Evolutionary conservation across 208 protist genomes (phyloP).

Genomic region (Leishmania arabica): DNA sequence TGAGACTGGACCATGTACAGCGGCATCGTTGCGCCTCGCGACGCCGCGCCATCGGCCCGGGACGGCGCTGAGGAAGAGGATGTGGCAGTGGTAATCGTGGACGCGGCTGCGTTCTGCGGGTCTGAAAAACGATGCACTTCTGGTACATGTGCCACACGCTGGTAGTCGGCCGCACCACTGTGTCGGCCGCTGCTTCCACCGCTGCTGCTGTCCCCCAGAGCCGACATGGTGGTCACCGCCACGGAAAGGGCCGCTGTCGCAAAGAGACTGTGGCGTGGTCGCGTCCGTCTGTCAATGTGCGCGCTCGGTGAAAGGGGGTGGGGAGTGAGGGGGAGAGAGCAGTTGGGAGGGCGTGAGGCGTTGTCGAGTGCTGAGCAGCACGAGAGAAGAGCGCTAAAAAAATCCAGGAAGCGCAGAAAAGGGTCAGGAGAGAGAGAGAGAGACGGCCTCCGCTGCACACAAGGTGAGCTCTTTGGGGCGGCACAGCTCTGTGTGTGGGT

Average conservation of each 20-base stretch:
- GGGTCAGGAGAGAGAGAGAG: constrained; percentile 3
- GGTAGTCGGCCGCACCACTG: neutral
- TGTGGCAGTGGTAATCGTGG: neutral
- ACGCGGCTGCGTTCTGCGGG: too few species aligned
- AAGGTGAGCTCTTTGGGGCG: neutral
- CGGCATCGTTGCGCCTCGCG: neutral
- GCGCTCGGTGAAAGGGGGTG: neutral
- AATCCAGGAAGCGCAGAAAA: constrained; percentile 7
- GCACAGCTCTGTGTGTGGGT: too few species aligned
- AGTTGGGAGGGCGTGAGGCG: neutral
- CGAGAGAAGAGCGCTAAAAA: neutral
- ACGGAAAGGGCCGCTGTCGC: neutral
- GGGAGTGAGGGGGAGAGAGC: neutral
- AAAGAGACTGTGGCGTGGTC: neutral
- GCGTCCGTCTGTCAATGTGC: neutral
- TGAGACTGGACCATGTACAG: neutral
- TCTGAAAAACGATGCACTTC: neutral
- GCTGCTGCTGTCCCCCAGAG: neutral
- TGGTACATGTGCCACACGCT: neutral
- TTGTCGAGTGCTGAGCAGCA: constrained; percentile 6
- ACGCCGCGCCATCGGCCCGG: neutral
- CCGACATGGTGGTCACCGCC: neutral
- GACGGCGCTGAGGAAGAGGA: constrained; percentile 7
- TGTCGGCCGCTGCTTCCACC: neutral
- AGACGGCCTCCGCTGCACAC: neutral